Evolutionary conservation across 441 rosid species (phyloP).

Genomic region (Populus hybrid): DNA sequence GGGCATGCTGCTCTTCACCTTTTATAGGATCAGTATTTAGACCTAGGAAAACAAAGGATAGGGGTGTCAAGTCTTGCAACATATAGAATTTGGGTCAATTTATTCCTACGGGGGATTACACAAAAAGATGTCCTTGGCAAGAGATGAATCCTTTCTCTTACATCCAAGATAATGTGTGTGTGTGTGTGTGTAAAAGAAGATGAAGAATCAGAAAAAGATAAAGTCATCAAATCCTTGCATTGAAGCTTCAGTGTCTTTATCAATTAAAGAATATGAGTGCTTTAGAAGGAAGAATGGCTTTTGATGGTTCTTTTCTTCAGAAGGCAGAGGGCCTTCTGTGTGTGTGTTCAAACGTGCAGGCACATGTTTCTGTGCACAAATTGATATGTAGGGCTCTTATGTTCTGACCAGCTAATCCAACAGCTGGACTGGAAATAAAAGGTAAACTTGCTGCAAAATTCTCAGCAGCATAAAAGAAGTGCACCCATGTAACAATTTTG

Average conservation of each 20-base stretch:
- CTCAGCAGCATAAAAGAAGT: neutral
- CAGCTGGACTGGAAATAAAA: neutral
- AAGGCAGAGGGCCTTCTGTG: neutral
- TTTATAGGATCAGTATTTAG: neutral
- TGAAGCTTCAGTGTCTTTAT: neutral
- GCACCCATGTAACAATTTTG: neutral
- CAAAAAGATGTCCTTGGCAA: neutral
- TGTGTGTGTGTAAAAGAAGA: no score
- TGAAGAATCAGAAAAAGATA: neutral
- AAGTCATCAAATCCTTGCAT: neutral
- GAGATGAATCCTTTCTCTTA: neutral
- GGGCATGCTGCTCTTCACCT: neutral
- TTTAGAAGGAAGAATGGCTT: neutral
- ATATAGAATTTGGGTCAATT: neutral
- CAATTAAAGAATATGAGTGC: neutral
- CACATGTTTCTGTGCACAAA: neutral
- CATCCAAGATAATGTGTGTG: neutral
- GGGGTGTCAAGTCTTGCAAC: neutral
- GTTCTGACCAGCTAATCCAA: neutral
- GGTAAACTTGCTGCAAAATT: neutral
- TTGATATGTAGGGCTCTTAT: neutral
- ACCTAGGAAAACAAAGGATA: neutral
- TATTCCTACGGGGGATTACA: neutral
- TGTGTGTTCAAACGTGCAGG: neutral
- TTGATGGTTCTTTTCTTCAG: neutral